Evolutionary conservation across 2,329 filamentous ascomycete species (phyloP).

Genomic region (Scytalidium lignicola): DNA sequence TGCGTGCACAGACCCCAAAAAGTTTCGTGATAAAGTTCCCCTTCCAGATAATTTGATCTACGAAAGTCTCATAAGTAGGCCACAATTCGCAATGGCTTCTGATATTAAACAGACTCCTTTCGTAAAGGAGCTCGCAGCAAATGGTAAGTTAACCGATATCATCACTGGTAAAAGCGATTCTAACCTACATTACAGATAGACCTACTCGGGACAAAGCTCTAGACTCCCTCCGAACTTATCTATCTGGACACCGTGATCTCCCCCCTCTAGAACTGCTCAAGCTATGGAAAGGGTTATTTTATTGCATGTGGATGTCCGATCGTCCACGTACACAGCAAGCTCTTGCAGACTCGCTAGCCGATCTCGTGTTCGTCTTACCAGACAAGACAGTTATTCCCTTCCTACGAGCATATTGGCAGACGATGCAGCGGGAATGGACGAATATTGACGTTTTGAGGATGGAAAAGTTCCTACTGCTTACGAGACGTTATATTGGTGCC

Average conservation of each 20-base stretch:
- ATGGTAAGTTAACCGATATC: slow-evolving; percentile 18
- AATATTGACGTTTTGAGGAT: slow-evolving; percentile 70
- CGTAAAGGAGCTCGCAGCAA: slow-evolving; percentile 30
- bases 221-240: slow-evolving; percentile 70
- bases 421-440: slow-evolving; percentile 64
- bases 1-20: neutral
- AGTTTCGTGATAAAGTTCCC: neutral
- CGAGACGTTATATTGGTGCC: slow-evolving; percentile 72
- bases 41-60: neutral
- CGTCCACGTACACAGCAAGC: slow-evolving; percentile 81
- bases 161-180: neutral
- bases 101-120: slow-evolving; percentile 28
- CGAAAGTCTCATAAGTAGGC: neutral
- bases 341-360: slow-evolving; percentile 72
- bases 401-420: slow-evolving; percentile 65
- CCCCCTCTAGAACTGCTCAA: slow-evolving; percentile 70
- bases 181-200: slow-evolving; percentile 53
- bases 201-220: slow-evolving; percentile 74
- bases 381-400: slow-evolving; percentile 37
- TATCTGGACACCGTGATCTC: slow-evolving; percentile 57
- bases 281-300: slow-evolving; percentile 93
- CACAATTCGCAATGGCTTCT: slow-evolving; percentile 4
- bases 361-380: slow-evolving; percentile 58
- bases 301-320: slow-evolving; percentile 91
- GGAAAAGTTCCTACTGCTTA: slow-evolving; percentile 88